Conservation (phyloP, 495 filamentous ascomycete species). For the Hyaloscypha bicolor region DNA sequence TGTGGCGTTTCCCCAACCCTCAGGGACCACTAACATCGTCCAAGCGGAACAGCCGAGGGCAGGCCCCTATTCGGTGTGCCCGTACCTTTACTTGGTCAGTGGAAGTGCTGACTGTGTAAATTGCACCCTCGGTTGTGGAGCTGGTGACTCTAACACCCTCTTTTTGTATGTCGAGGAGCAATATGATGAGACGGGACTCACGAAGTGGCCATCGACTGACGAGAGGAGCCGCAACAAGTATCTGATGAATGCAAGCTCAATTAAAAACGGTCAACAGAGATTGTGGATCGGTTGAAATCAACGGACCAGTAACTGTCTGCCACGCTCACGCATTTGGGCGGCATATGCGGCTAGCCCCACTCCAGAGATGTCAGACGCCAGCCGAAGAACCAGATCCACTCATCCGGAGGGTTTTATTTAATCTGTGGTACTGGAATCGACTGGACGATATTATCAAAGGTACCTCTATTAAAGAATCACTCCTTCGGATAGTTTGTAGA, state of each 20-base stretch:
- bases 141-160: background rate
- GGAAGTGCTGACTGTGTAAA: background rate
- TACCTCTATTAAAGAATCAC: background rate
- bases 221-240: background rate
- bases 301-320: background rate
- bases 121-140: background rate
- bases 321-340: background rate
- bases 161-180: background rate
- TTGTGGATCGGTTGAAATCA: background rate
- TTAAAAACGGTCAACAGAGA: background rate
- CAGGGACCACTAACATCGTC: background rate
- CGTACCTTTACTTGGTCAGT: background rate
- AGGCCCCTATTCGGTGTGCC: background rate
- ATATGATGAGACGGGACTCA: background rate
- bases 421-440: too few species aligned
- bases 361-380: background rate
- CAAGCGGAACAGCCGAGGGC: background rate
- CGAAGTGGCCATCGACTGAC: background rate
- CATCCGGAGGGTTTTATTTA: background rate
- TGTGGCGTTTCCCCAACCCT: background rate
- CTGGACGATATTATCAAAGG: background rate
- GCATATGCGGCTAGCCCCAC: background rate
- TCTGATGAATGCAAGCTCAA: background rate
- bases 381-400: background rate
- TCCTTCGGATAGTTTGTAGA: background rate